Percentiles rank a stretch among this genome's conserved stretches.
Conservation (phyloP, 257 asterid species). For the Agastache rugosa region DNA sequence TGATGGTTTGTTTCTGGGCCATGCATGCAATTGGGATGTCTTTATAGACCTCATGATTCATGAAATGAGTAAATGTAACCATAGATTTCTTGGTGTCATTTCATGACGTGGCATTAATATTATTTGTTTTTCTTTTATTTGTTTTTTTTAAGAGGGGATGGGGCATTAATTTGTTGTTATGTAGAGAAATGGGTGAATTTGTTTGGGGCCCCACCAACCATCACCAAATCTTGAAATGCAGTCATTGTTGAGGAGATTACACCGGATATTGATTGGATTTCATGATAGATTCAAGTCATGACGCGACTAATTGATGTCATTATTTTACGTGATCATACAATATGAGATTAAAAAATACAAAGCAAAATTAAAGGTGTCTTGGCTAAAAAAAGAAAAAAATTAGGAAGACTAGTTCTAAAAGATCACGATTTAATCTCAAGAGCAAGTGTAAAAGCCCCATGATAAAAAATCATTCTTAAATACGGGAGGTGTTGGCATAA, state of each 20-base stretch:
- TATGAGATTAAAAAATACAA: background rate
- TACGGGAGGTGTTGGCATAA: too few relatives aligned
- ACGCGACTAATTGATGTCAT: background rate
- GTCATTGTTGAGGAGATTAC: background rate
- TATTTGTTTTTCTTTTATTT: background rate
- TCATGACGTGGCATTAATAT: background rate
- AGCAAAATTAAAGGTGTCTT: too few relatives aligned
- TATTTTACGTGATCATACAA: background rate
- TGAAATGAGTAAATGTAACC: conserved; percentile 23
- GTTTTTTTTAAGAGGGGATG: too few relatives aligned
- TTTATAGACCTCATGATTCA: background rate
- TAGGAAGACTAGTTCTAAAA: too few relatives aligned
- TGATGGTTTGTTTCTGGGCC: conserved; percentile 19
- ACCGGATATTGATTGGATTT: background rate
- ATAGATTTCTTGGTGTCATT: conserved; percentile 5
- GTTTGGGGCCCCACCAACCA: background rate
- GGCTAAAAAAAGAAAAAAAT: too few relatives aligned
- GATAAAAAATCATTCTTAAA: too few relatives aligned
- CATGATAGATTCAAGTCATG: background rate
- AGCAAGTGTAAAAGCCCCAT: too few relatives aligned
- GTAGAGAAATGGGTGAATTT: background rate
- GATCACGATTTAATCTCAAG: too few relatives aligned
- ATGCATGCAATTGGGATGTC: conserved; percentile 15
- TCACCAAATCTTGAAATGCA: background rate
- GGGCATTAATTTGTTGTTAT: background rate